phyloP scores from a whole-genome alignment of 495 filamentous ascomycete genomes.

The Aspergillus taichungensis region DNA sequence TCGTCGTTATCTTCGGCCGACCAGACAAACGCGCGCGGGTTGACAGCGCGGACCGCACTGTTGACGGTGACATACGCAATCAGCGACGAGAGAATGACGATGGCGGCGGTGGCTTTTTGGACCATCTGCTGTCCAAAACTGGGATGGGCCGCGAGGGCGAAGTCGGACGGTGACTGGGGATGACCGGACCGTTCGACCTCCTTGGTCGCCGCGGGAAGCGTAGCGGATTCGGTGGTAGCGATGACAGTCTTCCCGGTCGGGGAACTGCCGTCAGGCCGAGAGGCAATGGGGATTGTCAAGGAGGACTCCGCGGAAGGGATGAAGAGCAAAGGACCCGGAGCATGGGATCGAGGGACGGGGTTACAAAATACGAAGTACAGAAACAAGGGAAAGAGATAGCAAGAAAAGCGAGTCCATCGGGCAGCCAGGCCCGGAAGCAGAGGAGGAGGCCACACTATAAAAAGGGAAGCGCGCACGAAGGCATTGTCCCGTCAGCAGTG shows the following conservation, averaged over 20 bases:
- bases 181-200: slow-evolving; percentile 2
- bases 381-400: slow-evolving; percentile 3
- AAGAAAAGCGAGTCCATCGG: slow-evolving; percentile 6
- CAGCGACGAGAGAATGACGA: slow-evolving; percentile 32
- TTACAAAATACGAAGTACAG: background rate
- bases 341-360: slow-evolving; percentile 1
- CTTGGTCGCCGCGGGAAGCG: background rate
- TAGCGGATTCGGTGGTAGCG: background rate
- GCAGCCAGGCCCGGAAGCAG: slow-evolving; percentile 6
- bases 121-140: slow-evolving; percentile 32
- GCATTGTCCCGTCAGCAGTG: slow-evolving; percentile 14
- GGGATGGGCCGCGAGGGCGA: slow-evolving; percentile 14
- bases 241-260: slow-evolving; percentile 13
- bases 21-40: slow-evolving; percentile 31
- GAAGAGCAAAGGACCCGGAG: background rate
- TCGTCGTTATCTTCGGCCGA: slow-evolving; percentile 48
- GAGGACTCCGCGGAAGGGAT: slow-evolving; percentile 2
- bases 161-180: background rate
- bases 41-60: slow-evolving; percentile 25
- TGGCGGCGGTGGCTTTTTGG: slow-evolving; percentile 29
- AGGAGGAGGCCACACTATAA: slow-evolving; percentile 17
- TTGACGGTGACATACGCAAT: slow-evolving; percentile 41
- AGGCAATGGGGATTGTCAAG: slow-evolving; percentile 7
- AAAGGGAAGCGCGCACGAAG: slow-evolving; percentile 5
- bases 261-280: slow-evolving; percentile 4